These are phyloP conservation scores for Rhododendron henanense DNA, from an alignment of 148 eudicot genomes.

Conservation along the genomic window DNA sequence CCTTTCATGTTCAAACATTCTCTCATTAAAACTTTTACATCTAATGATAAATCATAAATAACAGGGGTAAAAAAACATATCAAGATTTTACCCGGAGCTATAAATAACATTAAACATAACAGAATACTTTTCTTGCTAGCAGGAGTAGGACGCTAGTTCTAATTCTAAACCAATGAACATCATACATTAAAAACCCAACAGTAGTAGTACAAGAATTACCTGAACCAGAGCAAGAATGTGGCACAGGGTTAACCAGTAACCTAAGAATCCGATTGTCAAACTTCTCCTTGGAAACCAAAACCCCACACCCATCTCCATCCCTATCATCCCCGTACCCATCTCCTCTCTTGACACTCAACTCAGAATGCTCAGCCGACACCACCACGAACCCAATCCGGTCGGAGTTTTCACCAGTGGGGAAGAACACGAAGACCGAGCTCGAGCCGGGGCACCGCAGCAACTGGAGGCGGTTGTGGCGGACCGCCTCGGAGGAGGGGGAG, in stretches of 20 bases:
- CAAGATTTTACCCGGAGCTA: too few relatives aligned
- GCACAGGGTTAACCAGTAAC: slow-evolving; percentile 36
- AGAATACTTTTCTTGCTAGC: too few relatives aligned
- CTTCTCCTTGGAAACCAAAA: slow-evolving; percentile 21
- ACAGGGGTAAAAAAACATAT: too few relatives aligned
- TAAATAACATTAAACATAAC: too few relatives aligned
- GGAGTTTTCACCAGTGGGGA: slow-evolving; percentile 58
- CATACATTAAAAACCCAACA: slow-evolving; percentile 35
- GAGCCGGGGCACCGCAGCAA: slow-evolving; percentile 34
- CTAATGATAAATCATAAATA: too few relatives aligned
- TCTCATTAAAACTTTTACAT: too few relatives aligned
- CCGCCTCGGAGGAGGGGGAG: background rate
- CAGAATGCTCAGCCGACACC: slow-evolving; percentile 23
- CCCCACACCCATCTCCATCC: slow-evolving; percentile 10
- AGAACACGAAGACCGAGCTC: slow-evolving; percentile 39
- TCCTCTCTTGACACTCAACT: slow-evolving; percentile 15
- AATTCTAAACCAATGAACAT: too few relatives aligned
- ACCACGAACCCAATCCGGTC: slow-evolving; percentile 53
- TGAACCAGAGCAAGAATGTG: slow-evolving; percentile 9
- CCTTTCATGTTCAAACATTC: too few relatives aligned
- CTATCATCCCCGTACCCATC: slow-evolving; percentile 7
- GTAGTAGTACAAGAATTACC: slow-evolving; percentile 13
- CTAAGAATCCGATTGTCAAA: slow-evolving; percentile 40
- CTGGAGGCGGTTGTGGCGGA: slow-evolving; percentile 42
- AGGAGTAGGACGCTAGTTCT: too few relatives aligned